Evolutionary conservation across 2,329 filamentous ascomycete species (phyloP).

Genomic region (Lasiodiplodia citricola): DNA sequence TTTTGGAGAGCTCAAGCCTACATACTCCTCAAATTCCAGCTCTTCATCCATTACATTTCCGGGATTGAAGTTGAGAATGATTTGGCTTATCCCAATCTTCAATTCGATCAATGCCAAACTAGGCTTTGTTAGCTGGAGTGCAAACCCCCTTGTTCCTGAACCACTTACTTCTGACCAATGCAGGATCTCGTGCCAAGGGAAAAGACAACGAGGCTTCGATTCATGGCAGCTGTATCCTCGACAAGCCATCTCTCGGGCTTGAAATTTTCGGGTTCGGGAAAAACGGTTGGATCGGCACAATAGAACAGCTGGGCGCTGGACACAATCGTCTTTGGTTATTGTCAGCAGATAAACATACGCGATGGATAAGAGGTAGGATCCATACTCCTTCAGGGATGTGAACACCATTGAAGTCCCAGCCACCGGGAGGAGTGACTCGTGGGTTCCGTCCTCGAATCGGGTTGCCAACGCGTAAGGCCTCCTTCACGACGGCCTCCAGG

Average conservation of each 20-base stretch:
- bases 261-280: not conserved
- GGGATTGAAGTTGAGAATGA: not conserved
- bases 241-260: not conserved
- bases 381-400: no score
- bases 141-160: fast-evolving
- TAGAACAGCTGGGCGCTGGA: not conserved
- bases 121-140: not conserved
- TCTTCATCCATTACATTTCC: not conserved
- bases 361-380: no score
- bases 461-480: no score
- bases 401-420: no score
- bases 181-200: not conserved
- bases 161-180: not conserved
- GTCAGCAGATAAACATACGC: not conserved
- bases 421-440: no score
- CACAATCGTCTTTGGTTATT: not conserved
- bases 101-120: not conserved
- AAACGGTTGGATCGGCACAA: not conserved
- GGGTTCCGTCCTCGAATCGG: no score
- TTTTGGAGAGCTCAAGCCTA: not conserved
- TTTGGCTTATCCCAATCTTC: not conserved
- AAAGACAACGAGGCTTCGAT: not conserved
- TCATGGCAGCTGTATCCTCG: not conserved
- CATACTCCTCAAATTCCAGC: not conserved
- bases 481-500: no score